These are phyloP conservation scores for Brassica hybrid DNA, from an alignment of 441 rosid species.

Conservation along the genomic window DNA sequence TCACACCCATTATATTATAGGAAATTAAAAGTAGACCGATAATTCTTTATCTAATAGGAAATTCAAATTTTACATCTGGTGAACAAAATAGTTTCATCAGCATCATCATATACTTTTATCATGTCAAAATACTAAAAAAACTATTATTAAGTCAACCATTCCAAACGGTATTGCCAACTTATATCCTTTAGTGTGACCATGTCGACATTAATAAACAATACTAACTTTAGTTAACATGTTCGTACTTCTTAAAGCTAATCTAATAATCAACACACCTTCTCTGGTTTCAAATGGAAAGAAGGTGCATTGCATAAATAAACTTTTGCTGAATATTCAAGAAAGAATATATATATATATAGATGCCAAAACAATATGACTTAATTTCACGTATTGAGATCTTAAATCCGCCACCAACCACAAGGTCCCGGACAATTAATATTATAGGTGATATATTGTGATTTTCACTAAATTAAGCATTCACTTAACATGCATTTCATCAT, in stretches of 20 bases:
- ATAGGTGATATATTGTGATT: too few species aligned
- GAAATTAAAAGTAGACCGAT: neutral
- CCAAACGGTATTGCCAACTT: slow-evolving; percentile 9
- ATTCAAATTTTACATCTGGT: neutral
- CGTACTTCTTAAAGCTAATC: neutral
- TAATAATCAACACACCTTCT: neutral
- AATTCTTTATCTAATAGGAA: neutral
- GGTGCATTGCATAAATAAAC: too few species aligned
- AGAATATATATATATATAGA: too few species aligned
- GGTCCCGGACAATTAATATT: too few species aligned
- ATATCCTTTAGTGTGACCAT: slow-evolving; percentile 16
- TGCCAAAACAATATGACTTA: too few species aligned
- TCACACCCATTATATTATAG: too few species aligned
- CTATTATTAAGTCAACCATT: slow-evolving; percentile 35
- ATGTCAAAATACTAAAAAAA: neutral
- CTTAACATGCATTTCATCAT: too few species aligned
- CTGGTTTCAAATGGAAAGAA: too few species aligned
- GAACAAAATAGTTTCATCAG: slow-evolving; percentile 22
- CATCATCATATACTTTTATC: slow-evolving; percentile 16
- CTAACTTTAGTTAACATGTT: slow-evolving; percentile 2
- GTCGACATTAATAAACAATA: slow-evolving; percentile 11
- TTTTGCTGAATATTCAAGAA: neutral
- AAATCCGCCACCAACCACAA: too few species aligned
- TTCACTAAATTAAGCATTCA: too few species aligned
- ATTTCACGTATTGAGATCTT: too few species aligned